Evolutionary conservation across 2,329 filamentous ascomycete genomes (phyloP), one percentile per base, ranked within the genome.

Genomic region (Ophiostoma novo-ulmi): DNA sequence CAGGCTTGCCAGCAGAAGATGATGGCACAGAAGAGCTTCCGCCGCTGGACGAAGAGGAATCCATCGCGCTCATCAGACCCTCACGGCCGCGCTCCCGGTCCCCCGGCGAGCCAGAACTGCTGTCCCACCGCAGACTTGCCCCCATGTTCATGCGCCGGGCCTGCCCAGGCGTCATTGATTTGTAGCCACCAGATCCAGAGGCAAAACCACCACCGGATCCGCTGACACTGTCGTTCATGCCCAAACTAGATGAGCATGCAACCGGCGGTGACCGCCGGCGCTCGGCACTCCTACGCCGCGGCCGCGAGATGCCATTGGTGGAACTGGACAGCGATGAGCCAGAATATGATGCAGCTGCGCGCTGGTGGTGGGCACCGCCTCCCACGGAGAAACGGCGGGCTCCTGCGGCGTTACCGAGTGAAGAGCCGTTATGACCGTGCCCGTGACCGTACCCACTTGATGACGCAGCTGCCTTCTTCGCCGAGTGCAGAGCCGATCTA

Each of bases 71-170:
- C 74, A 38, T 70, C 66, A 68, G 75, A 75, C 72, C 81, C 73
- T 73, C 79, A 80, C 69, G 70, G 8, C 80, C 81, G 26, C 82
- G 75, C 73, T 73, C 75, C 48, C 74, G 41, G n/a, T 74, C 75
- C 44, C 74, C 36, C n/a, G 73, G 72, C 41, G 73, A 73, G 5
- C 69, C 71, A 71, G 76, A 71, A 73, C 73, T 70, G 64, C 75
- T 72, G 8, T 77, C 77, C 39, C 71, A 38, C 41, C 77, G 77
- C 72, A 82, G 74, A 72, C 79, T 82, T 17, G 80, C 81, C 48
- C 82, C 81, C 71, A 87, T 77, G 74, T 86, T 85, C 85, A 88
- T 87, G 65, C 86, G 81, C 69, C 86, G 78, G 31, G 85, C 86
- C 75, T 88, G 85, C 1, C 85, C 85, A 1, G 83, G 79, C 13